Percentiles rank a stretch among this genome's conserved stretches.
Evolutionary conservation across 1,139 yeast species (phyloP).

Genomic region (Kodamaea alishanica): DNA sequence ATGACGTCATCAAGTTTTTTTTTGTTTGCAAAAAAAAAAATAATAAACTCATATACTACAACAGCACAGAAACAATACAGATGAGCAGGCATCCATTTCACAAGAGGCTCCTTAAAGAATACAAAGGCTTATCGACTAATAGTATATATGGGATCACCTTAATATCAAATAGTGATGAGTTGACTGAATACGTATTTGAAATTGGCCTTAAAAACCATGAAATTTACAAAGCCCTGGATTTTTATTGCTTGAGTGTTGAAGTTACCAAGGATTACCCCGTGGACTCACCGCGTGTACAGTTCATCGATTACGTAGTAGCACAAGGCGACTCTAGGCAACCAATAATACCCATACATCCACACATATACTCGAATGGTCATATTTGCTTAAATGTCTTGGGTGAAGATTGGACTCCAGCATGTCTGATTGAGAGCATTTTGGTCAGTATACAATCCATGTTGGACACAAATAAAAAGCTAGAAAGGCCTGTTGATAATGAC

Average conservation of each 20-base stretch:
- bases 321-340: conserved; percentile 10
- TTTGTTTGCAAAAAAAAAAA: background rate
- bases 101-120: conserved; percentile 43
- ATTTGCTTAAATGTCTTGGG: conserved; percentile 64
- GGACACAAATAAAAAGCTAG: conserved; percentile 40
- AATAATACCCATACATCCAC: conserved; percentile 64
- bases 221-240: conserved; percentile 32
- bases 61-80: background rate
- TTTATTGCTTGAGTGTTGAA: conserved; percentile 31
- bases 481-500: conserved; percentile 55
- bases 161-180: conserved; percentile 21
- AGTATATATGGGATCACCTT: conserved; percentile 29
- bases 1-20: background rate
- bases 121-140: conserved; percentile 20
- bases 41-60: background rate
- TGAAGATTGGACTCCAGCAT: conserved; percentile 72
- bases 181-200: conserved; percentile 24
- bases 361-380: conserved; percentile 70
- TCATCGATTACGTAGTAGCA: conserved; percentile 23
- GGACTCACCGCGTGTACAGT: conserved; percentile 59
- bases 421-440: conserved; percentile 50
- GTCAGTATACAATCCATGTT: conserved; percentile 67
- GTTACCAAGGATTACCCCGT: conserved; percentile 57
- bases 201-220: conserved; percentile 20
- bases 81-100: conserved; percentile 25